Evolutionary conservation across 2,329 filamentous ascomycete species (phyloP), one percentile per base, ranked within the genome.

Genomic region (Aureobasidium sp.): DNA sequence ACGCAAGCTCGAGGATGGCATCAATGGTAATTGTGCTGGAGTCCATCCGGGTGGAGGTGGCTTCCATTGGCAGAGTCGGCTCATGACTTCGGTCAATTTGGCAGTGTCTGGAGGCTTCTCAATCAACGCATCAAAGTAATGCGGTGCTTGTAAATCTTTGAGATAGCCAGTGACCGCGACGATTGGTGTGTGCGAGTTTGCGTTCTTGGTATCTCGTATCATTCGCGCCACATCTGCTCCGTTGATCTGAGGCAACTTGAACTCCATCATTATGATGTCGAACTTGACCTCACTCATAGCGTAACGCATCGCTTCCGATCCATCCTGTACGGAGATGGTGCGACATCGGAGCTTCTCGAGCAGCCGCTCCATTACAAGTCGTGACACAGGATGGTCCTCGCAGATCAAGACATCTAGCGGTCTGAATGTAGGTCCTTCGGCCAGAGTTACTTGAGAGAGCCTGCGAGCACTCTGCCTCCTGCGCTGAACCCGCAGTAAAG

Each of bases 281-380:
- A 97, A 98, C 65, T 97, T 95, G 66, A 98, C 91, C 66, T 97
- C 91, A 64, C 91, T 91, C 77, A 95, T 88, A 24, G 93, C 90
- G 70, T 93, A 95, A 19, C 91, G 83, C 62, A 95, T 85, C 10
- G 91, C 93, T 65, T 98, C 93, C 0, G 88, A 85, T 1, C 93
- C 93, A 61, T 90, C 95, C 3, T 85, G 79, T 4, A 93, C 91
- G 2, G 88, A 90, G 63, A 98, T 93, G 7, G 91, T 96, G 37
- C 93, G 87, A 64, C 93, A 98, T 30, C 89, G 86, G 30, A 97
- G 75, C 71, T 97, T 98, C 68, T 98, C 93, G 49, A 98, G 78
- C 6, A 98, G 74, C 62, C 95, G 93, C 66, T 98, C 93, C 91
- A 98, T 97, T n/a, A 98, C 91, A 74, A 98, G 84, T 19, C 91